Percentiles rank a stretch among this genome's conserved stretches.
These are phyloP conservation scores for Quillaja saponaria DNA, from an alignment of 306 rosid genomes.

Conservation along the genomic window DNA sequence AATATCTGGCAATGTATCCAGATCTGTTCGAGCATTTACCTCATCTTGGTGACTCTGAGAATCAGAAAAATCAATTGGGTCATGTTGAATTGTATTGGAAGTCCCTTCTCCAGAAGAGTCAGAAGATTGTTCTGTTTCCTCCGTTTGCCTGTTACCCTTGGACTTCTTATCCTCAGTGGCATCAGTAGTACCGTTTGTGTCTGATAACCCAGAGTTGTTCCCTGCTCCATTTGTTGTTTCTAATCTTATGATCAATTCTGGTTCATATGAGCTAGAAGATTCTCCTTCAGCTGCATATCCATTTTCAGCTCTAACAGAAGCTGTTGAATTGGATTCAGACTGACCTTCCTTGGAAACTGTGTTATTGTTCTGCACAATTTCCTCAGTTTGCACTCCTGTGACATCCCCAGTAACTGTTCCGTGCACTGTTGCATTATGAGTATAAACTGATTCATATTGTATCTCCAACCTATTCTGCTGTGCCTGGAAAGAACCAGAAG, in stretches of 20 bases:
- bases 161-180: slow-evolving; percentile 43
- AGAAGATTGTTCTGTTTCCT: slow-evolving; percentile 34
- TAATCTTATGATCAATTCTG: slow-evolving; percentile 30
- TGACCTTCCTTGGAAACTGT: slow-evolving; percentile 18
- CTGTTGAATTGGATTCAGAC: slow-evolving; percentile 27
- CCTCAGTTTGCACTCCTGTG: slow-evolving; percentile 4
- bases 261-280: slow-evolving; percentile 37
- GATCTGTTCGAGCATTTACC: slow-evolving; percentile 55
- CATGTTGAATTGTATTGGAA: slow-evolving; percentile 48
- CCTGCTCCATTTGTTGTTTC: slow-evolving; percentile 40
- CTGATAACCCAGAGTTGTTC: slow-evolving; percentile 27
- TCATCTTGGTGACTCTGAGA: slow-evolving; percentile 43
- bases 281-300: slow-evolving; percentile 35
- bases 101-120: slow-evolving; percentile 38
- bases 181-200: slow-evolving; percentile 38
- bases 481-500: neutral
- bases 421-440: slow-evolving; percentile 26
- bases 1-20: slow-evolving; percentile 65
- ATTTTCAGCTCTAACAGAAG: slow-evolving; percentile 33
- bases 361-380: slow-evolving; percentile 20
- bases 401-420: slow-evolving; percentile 8
- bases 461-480: neutral
- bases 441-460: slow-evolving; percentile 19
- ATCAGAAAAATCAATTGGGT: slow-evolving; percentile 70
- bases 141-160: slow-evolving; percentile 31